These are phyloP conservation scores for Fusarium cyanostomum DNA, from an alignment of 2,329 filamentous ascomycete genomes.

Conservation along the genomic window DNA sequence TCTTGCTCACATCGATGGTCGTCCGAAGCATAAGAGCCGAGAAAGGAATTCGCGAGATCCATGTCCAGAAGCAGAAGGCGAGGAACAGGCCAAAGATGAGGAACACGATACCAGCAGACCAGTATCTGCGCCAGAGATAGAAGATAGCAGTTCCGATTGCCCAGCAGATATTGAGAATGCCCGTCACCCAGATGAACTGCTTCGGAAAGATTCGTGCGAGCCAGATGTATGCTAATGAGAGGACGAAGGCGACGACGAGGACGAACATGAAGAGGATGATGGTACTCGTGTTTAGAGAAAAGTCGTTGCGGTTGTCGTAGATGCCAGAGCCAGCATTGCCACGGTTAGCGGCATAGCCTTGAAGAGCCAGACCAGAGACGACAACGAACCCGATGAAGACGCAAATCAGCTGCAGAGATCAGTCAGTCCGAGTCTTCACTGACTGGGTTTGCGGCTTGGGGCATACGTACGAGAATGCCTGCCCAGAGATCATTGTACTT, in stretches of 20 bases:
- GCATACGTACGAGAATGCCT: slow-evolving; percentile 74
- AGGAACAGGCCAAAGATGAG: slow-evolving; percentile 79
- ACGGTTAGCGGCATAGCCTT: slow-evolving; percentile 75
- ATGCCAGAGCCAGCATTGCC: slow-evolving; percentile 75
- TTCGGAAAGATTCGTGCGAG: slow-evolving; percentile 82
- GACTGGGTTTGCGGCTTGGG: background rate
- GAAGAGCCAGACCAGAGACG: slow-evolving; percentile 78
- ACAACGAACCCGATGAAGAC: slow-evolving; percentile 78
- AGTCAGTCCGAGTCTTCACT: background rate
- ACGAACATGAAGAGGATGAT: slow-evolving; percentile 86
- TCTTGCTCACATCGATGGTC: slow-evolving; percentile 83
- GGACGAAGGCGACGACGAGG: slow-evolving; percentile 74
- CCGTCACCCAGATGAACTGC: slow-evolving; percentile 91
- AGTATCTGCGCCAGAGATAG: slow-evolving; percentile 81
- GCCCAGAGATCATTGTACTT: slow-evolving; percentile 95
- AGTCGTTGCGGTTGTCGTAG: slow-evolving; percentile 73
- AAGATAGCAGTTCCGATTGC: slow-evolving; percentile 88
- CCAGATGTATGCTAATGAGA: slow-evolving; percentile 82
- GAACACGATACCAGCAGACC: slow-evolving; percentile 87
- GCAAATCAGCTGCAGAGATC: slow-evolving; percentile 67
- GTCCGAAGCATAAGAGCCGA: slow-evolving; percentile 90
- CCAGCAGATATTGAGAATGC: slow-evolving; percentile 85
- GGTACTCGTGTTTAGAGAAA: slow-evolving; percentile 81
- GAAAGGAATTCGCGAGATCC: slow-evolving; percentile 92
- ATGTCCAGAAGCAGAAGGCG: slow-evolving; percentile 84